Evolutionary conservation across 2,329 filamentous ascomycete species (phyloP), one percentile per base, ranked within the genome.

Genomic region (Aspergillus sp.): DNA sequence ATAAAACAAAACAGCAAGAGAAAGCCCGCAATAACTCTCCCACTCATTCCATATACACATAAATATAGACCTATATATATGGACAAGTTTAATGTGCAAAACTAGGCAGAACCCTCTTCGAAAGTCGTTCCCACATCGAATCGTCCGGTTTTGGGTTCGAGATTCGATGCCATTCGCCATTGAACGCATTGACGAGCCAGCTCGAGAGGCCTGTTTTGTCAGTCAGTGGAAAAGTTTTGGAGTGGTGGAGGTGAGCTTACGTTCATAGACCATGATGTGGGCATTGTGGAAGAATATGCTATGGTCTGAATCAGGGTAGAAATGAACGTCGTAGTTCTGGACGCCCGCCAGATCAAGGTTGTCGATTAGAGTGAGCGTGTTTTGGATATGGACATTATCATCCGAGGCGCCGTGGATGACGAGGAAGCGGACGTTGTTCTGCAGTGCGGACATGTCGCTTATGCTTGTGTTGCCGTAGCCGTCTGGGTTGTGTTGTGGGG

Each of bases 301-400:
- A 74, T 99, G 95, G 76, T 99, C 92, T 54, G 90, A 96, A 73
- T 99, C 95, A 0, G 95, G 95, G 76, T 96, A 99, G 56, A 98
- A 86, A 73, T 98, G 93, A 12, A 99, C 86, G 70, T 99, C 95
- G 68, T 98, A 99, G 70, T 99, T 99, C 74, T 93, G 87, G 3
- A 97, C 85, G 12, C 86, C 85, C 1, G 82, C 87, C 52, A 96
- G 69, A 76, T 99, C 91, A 45, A 99, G 81, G 66, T 88, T 88
- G 73, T 99, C 96, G 47, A 99, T 80, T 61, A 99, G 77, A 1
- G 87, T 90, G 57, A 98, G 83, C 0, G 93, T 92, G 74, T 96
- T 98, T 75, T 99, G 96, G 75, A 96, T 87, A 74, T 99, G 96
- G 12, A 99, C 95, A 68, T 99, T 99, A 75, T 99, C 95, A 69